Conservation (phyloP, 306 rosid genomes). For the Begonia peltatifolia region DNA sequence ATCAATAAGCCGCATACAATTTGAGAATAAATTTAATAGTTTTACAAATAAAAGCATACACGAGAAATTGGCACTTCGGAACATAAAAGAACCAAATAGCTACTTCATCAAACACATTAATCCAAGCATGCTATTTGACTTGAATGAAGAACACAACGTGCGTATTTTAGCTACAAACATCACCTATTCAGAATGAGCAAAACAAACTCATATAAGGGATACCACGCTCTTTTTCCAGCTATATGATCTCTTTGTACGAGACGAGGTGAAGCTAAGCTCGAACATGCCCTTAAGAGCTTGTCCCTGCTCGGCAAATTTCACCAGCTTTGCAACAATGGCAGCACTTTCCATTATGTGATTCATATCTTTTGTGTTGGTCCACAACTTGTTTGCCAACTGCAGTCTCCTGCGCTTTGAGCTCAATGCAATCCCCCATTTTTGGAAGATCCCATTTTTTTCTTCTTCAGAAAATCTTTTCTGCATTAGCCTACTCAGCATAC, state of each 20-base stretch:
- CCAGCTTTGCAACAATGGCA: slow-evolving; percentile 63
- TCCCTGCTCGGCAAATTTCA: slow-evolving; percentile 69
- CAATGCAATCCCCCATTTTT: slow-evolving; percentile 62
- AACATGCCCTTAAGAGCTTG: slow-evolving; percentile 83
- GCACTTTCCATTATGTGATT: slow-evolving; percentile 63
- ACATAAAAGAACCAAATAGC: too few species aligned
- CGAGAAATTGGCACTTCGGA: too few species aligned
- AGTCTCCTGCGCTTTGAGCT: slow-evolving; percentile 78
- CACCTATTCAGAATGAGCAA: too few species aligned
- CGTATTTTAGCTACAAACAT: too few species aligned
- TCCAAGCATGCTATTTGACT: too few species aligned
- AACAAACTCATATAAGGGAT: slow-evolving; percentile 22
- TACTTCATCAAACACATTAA: too few species aligned
- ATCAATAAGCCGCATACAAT: too few species aligned
- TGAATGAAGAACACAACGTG: too few species aligned
- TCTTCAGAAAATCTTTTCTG: slow-evolving; percentile 55
- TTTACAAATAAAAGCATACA: too few species aligned
- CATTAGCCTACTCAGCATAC: slow-evolving; percentile 60
- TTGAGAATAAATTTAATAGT: too few species aligned
- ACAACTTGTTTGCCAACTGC: slow-evolving; percentile 55
- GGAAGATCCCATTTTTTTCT: slow-evolving; percentile 51
- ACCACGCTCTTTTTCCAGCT: slow-evolving; percentile 53
- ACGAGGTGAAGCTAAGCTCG: slow-evolving; percentile 75
- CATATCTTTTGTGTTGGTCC: slow-evolving; percentile 48
- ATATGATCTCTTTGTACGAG: slow-evolving; percentile 30